Evolutionary conservation across 495 filamentous ascomycete genomes (phyloP), one percentile per base, ranked within the genome.

Genomic region (Aspergillus coremiiformis): DNA sequence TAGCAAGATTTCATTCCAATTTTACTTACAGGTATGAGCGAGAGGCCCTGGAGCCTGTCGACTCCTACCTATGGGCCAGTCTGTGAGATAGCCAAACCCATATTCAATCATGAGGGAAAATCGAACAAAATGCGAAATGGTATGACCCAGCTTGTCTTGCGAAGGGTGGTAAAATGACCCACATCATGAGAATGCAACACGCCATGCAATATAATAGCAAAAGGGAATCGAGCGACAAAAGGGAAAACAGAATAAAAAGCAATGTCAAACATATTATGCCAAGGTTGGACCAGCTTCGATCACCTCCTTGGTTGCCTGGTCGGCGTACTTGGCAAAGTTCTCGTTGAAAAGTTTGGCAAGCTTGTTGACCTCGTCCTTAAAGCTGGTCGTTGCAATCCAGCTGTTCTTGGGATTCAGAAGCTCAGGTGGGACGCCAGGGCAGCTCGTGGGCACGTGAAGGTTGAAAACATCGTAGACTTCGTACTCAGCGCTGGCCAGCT

Each of bases 391-490:
- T 35, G 83, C 87, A 44, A 83, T 93, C 93, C 93, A 98, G 59
- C 85, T 86, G 66, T 83, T 92, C 72, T 83, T 83, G 57, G 93
- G 93, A 82, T 98, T 98, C 58, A 98, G 82, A 23, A 98, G 80
- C 78, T 96, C 90, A 51, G 78, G 67, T 32, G 93, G 93, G 8
- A 98, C 93, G 59, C 85, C 84, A 43, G 83, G 78, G 78, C 90
- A 96, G 41, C 81, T 68, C 66, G 80, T 95, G 65, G 93, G 93
- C 15, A 98, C 91, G 59, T 82, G 78, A 47, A 98, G 87, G 78
- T 95, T 95, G 86, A 98, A 98, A 45, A 88, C 85, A 24, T 91
- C 90, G 76, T 97, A 98, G 51, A 72, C 87, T 82, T 98, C 93
- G 76, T 89, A 98, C 64, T 93, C 84, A 49, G 77, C 82, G 65